Evolutionary conservation across 176 grass and related monocot species (phyloP), one percentile per base, ranked within the genome.

Genomic region (Triticum aestivum): DNA sequence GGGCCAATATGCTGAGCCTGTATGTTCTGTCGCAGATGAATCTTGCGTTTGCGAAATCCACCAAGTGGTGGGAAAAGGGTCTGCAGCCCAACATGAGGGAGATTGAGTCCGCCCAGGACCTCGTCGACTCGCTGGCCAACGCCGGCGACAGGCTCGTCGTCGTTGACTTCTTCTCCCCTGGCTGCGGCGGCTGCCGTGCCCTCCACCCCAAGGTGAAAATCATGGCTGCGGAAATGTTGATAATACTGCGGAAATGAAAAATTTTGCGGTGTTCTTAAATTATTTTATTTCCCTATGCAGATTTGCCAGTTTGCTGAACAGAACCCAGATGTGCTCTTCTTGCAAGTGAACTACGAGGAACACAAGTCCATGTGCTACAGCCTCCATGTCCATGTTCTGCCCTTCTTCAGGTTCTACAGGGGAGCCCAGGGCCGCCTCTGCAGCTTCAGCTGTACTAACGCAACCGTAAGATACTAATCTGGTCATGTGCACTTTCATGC

Each of bases 311-410:
- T 99, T 41, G 97, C 92, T 0, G 90, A 94, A 81, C 86, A 86
- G 72, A 96, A 99, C 78, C 94, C 90, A 15, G 94, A 90, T 61
- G 88, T 94, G 29, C 20, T 87, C 1, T 99, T 99, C 85, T 92
- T 99, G 76, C 94, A 99, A 82, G 83, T 99, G 7, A 99, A 99
- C 86, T 88, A 99, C 30, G 97, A 99, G 72, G 87, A 89, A 77
- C 97, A 99, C 89, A 94, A 90, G 71, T 94, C 97, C 20, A 96
- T 96, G 97, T 99, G 97, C 77, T 94, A 96, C 42, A 99, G 87
- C 83, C 89, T 99, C 10, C 86, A 91, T 73, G 97, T 99, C 3
- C 94, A 96, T 91, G 97, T 99, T 34, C 90, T 99, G 4, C 97
- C 97, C 5, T 99, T 99, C 87, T 99, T 99, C 79, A 89, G 94